phyloP scores from a whole-genome alignment of 2,329 filamentous ascomycete genomes.

The Fusarium torreyae region DNA sequence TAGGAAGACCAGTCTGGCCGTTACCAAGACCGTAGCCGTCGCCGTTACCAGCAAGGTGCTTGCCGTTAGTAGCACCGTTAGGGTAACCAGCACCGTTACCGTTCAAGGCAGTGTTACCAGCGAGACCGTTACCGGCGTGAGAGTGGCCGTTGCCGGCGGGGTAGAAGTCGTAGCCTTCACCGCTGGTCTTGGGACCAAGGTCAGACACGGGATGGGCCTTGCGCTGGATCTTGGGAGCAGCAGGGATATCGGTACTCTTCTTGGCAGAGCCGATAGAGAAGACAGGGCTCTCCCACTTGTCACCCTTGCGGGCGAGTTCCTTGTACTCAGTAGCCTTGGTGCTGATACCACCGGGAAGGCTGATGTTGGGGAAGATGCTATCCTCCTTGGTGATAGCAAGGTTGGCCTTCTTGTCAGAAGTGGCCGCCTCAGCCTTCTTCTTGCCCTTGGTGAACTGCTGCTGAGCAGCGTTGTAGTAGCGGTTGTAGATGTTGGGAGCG shows the following conservation, averaged over 20 bases:
- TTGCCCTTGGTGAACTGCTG: conserved; percentile 81
- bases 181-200: conserved; percentile 25
- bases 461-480: conserved; percentile 84
- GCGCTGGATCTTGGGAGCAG: conserved; percentile 65
- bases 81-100: conserved; percentile 28
- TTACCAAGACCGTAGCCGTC: conserved; percentile 30
- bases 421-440: conserved; percentile 77
- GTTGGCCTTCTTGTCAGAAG: conserved; percentile 78
- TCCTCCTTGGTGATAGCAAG: conserved; percentile 77
- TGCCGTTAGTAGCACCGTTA: conserved; percentile 15
- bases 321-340: conserved; percentile 95
- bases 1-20: conserved; percentile 11
- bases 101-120: conserved; percentile 37
- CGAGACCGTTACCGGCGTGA: conserved; percentile 14
- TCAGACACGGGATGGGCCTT: conserved; percentile 56
- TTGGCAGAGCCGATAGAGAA: conserved; percentile 88
- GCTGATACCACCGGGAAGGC: conserved; percentile 85
- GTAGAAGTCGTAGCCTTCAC: conserved; percentile 36
- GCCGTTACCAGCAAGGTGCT: conserved; percentile 38
- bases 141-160: conserved; percentile 34
- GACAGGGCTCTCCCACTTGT: conserved; percentile 94
- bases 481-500: conserved; percentile 86
- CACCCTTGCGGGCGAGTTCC: conserved; percentile 87
- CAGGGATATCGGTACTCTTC: conserved; percentile 80
- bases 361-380: conserved; percentile 89